These are phyloP conservation scores for Camellia granthamiana DNA, from an alignment of 148 eudicot species.

Conservation along the genomic window DNA sequence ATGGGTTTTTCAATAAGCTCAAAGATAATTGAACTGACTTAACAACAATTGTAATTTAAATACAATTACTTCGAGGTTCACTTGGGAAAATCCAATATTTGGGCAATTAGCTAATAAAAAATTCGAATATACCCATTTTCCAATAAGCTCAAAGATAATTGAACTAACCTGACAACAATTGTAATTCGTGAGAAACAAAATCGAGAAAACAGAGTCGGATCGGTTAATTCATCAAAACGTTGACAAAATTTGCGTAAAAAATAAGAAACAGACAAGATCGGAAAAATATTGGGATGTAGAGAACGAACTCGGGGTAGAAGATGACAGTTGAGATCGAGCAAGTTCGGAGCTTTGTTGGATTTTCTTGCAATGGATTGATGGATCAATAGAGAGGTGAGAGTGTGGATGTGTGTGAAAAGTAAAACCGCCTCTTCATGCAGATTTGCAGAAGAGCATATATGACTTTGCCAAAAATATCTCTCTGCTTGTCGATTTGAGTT, in stretches of 20 bases:
- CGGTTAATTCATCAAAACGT: background rate
- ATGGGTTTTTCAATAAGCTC: background rate
- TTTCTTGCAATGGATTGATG: background rate
- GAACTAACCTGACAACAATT: background rate
- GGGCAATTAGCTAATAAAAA: background rate
- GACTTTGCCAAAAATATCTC: background rate
- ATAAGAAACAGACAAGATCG: background rate
- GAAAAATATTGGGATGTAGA: background rate
- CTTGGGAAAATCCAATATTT: background rate
- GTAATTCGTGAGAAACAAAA: background rate
- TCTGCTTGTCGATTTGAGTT: background rate
- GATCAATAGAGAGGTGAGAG: background rate
- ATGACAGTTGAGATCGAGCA: background rate
- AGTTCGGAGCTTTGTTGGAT: background rate
- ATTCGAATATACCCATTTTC: background rate
- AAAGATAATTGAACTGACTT: background rate
- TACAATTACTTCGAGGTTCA: background rate
- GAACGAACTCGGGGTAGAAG: background rate
- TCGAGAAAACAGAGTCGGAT: background rate
- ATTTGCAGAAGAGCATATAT: background rate
- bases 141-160: background rate
- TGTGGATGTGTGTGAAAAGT: too few species aligned
- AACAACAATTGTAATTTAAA: too few species aligned
- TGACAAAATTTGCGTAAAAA: background rate
- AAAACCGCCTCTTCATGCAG: background rate